Base-by-base conservation (phyloP, 768 basidiomycete species). In the Boletus rex-veris region DNA sequence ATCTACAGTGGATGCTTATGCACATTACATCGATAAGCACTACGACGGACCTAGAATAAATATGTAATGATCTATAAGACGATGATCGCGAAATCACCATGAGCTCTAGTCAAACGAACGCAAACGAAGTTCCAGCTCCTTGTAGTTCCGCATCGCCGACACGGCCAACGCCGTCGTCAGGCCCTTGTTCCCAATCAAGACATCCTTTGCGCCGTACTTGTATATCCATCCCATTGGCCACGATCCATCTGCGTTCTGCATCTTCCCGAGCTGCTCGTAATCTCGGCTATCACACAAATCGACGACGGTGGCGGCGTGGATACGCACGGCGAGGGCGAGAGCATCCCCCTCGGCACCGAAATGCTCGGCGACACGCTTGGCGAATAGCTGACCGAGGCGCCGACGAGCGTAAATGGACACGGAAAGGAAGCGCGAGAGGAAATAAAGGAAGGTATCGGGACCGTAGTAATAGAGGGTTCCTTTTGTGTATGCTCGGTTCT, bases 151-250 rank as follows among this genome's bases (percentile, higher is more conserved):
- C 16, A 65, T 59, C 3, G 63, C 61, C 3, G 54, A 59, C 2
- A 65, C 43, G 0, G 64, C 60, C 30, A 63, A 31, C 18, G 63
- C 64, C 28, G 63, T 65, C 48, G 63, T 64, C 33, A 64, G 3
- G 1, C 64, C 64, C 44, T 42, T 40, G 24, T 63, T 64, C 39
- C 64, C 63, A 3, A 60, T 52, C 38, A 54, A 36, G 3, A 54
- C 28, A 4, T 45, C 50, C 4, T 31, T 48, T 1, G 41, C 26
- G 4, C 42, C 53, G 12, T 51, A 44, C 47, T 36, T 65, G 60
- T 55, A 65, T 0, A 55, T 47, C 64, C 63, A 65, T 11, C 63
- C 64, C 16, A 40, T 38, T 26, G 50, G 64, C 63, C 63, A 64
- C 2, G 64, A 65, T 2, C 64, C 64, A 16, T 63, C 63, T 1